Evolutionary conservation across 1,284 basidiomycete species (phyloP), one percentile per base, ranked within the genome.

Genomic region (Pseudomicrostroma phylloplanum): DNA sequence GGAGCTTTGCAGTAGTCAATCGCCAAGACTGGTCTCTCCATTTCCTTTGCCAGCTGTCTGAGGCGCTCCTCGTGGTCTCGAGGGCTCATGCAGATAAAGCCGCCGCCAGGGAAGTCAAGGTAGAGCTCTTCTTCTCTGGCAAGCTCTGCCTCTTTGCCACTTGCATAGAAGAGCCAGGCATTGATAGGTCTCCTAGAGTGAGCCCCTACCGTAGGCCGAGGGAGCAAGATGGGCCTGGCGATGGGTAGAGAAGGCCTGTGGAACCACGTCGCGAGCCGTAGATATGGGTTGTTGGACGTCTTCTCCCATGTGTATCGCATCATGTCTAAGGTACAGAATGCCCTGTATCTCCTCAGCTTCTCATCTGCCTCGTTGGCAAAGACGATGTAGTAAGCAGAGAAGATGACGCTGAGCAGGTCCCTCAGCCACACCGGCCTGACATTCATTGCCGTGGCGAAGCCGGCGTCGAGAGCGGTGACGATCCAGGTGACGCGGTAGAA

Each of bases 401-500:
- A 94, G 39, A 92, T 68, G 40, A 64, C 63, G 64, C 64, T 77
- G 76, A 64, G 69, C 9, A 96, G 82, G 77, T 97, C 92, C 67
- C 88, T 85, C 11, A 96, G 80, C 91, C 91, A 96, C 76, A 89
- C 91, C 0, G 91, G 90, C n/a, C 87, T 86, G 67, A 98, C 90
- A 1, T 86, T 83, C 88, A 94, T 92, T 9, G 94, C 92, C 0
- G 92, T 92, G 0, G 93, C 91, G 75, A 97, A 97, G 0, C 93
- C 94, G 0, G 93, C 92, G 77, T 98, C 94, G n/a, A 97, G 83
- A 0, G 92, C 93, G 8, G 73, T 76, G 48, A 73, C 87, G 69
- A 98, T 87, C 89, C 93, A 98, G 55, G 93, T 96, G n/a, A 92
- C 93, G 30, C 94, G 88, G 80, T 94, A 96, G 79, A 93, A 96